A percentile compares a stretch with the other conserved stretches of the same genome.
These are phyloP conservation scores for Fragaria nilgerrensis DNA, from an alignment of 306 rosid species.

Conservation along the genomic window DNA sequence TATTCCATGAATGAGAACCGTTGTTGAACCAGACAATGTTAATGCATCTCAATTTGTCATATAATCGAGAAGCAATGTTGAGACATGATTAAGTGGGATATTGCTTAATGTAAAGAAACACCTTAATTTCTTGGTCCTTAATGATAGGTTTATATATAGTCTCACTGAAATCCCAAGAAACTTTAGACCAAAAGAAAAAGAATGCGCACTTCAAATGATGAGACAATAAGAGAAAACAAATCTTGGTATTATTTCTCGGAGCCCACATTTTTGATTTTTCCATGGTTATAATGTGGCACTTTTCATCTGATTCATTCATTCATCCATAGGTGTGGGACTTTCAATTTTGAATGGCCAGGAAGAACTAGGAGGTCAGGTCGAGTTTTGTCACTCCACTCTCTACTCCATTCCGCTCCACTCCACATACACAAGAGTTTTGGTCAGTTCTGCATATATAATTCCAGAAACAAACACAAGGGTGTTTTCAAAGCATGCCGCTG, in stretches of 20 bases:
- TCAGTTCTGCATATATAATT: background rate
- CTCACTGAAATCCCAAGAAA: constrained; percentile 54
- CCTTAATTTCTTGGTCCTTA: constrained; percentile 41
- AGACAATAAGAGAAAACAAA: constrained; percentile 25
- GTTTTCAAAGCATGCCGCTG: constrained; percentile 2
- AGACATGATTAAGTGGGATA: constrained; percentile 44
- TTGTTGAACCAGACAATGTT: background rate
- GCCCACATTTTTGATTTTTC: background rate
- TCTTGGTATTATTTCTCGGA: background rate
- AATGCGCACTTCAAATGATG: constrained; percentile 41
- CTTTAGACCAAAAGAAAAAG: constrained; percentile 40
- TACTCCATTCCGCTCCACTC: background rate
- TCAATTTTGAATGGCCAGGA: background rate
- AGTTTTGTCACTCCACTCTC: background rate
- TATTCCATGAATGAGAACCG: background rate
- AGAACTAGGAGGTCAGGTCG: background rate
- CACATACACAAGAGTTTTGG: background rate
- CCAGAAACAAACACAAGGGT: background rate
- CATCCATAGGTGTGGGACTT: background rate
- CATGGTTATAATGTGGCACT: background rate
- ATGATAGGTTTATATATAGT: constrained; percentile 27
- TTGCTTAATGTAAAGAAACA: constrained; percentile 27
- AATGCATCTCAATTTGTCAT: background rate
- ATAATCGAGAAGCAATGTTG: background rate
- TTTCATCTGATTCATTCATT: constrained; percentile 1